Evolutionary conservation across 768 basidiomycete genomes (phyloP).

Genomic region (Auriscalpium orientale): DNA sequence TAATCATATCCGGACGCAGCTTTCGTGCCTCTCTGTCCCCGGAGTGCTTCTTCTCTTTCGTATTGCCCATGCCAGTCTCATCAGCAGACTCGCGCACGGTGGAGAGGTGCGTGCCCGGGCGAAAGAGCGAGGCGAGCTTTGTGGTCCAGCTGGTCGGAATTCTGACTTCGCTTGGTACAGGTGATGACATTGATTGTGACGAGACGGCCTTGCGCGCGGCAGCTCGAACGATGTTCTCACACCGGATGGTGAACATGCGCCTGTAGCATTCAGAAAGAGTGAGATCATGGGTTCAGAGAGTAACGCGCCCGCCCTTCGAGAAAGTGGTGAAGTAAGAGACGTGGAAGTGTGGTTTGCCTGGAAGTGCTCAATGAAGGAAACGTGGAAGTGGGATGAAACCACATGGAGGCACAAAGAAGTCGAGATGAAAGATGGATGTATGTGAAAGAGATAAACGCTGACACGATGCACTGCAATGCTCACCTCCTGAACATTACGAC

Average conservation of each 20-base stretch:
- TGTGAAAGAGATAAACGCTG: background rate
- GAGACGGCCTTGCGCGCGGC: constrained; percentile 6
- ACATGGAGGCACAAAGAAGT: no score
- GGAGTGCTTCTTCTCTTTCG: background rate
- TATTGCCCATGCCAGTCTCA: background rate
- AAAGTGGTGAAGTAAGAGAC: background rate
- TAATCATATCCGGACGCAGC: constrained; percentile 69
- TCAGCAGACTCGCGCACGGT: background rate
- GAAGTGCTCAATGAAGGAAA: no score
- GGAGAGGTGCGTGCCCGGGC: background rate
- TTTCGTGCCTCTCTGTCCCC: constrained; percentile 1
- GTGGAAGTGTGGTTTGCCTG: no score
- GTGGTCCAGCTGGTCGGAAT: constrained; percentile 11
- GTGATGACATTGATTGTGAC: background rate
- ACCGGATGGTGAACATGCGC: constrained; percentile 11
- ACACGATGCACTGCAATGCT: constrained; percentile 13
- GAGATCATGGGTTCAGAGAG: background rate
- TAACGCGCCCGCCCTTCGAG: background rate
- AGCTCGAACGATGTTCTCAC: constrained; percentile 10
- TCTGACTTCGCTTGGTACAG: constrained; percentile 23
- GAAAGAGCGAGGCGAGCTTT: constrained; percentile 4
- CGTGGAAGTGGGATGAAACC: no score
- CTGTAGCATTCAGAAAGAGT: background rate
- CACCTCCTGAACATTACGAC: constrained; percentile 75
- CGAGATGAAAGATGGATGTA: no score